Conservation (phyloP, 176 grass and related monocot species). For the Zea luxurians region DNA sequence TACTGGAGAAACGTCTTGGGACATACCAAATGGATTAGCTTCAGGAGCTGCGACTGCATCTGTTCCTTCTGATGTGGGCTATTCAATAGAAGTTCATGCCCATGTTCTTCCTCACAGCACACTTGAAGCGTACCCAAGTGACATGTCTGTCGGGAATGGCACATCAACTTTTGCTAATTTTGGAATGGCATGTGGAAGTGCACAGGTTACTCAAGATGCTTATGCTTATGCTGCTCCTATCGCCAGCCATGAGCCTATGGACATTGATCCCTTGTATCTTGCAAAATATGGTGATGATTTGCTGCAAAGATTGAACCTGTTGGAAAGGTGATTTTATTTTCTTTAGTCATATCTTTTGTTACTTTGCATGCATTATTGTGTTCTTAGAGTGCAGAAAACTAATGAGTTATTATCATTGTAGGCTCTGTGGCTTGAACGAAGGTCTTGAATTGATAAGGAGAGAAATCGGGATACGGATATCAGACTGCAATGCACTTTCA, state of each 20-base stretch:
- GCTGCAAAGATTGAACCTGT: constrained; percentile 67
- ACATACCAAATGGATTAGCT: constrained; percentile 61
- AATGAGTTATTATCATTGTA: constrained; percentile 30
- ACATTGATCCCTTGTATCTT: constrained; percentile 77
- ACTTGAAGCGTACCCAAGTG: constrained; percentile 46
- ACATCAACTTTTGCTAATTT: constrained; percentile 44
- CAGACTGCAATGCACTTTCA: constrained; percentile 72
- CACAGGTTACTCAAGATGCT: constrained; percentile 45
- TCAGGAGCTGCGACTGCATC: constrained; percentile 34
- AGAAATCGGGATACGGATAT: constrained; percentile 81
- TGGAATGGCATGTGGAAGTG: constrained; percentile 38
- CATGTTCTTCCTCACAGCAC: constrained; percentile 42
- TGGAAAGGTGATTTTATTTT: constrained; percentile 59
- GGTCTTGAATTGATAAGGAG: constrained; percentile 57
- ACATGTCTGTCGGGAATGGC: constrained; percentile 41
- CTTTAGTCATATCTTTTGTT: constrained; percentile 31
- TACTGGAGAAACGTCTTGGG: constrained; percentile 98
- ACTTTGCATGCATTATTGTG: constrained; percentile 22
- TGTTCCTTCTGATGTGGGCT: constrained; percentile 37
- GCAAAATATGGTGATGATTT: constrained; percentile 78
- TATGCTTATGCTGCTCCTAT: constrained; percentile 47
- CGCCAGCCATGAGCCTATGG: constrained; percentile 37
- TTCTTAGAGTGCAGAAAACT: constrained; percentile 24
- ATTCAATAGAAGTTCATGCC: constrained; percentile 42
- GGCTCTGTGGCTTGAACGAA: constrained; percentile 39